Evolutionary conservation across 768 basidiomycete species (phyloP).

Genomic region (Pleurotus giganteus): DNA sequence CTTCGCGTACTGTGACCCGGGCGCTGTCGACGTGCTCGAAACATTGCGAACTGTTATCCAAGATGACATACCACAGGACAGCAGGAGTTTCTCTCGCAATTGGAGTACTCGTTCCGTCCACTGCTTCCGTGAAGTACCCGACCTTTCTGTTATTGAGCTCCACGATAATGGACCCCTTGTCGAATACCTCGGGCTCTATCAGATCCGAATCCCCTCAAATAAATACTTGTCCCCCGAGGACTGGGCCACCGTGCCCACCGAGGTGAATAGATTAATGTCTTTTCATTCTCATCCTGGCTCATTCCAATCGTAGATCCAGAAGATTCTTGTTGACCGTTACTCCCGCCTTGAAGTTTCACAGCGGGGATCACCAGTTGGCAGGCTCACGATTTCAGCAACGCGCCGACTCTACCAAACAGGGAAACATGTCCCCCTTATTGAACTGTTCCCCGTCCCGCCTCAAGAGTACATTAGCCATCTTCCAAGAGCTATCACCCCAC

Average conservation of each 20-base stretch:
- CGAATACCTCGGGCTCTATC: neutral
- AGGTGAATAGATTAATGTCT: neutral
- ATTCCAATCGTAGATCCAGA: neutral
- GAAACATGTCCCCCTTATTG: neutral
- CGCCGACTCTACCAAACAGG: neutral
- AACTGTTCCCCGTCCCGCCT: neutral
- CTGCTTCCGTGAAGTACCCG: neutral
- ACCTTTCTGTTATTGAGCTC: neutral
- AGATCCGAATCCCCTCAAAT: neutral
- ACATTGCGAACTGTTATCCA: neutral
- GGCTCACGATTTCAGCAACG: neutral
- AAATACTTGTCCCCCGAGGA: neutral
- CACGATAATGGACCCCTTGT: neutral
- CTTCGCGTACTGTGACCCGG: neutral
- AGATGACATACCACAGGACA: neutral
- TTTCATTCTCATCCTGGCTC: neutral
- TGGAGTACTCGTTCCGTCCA: neutral
- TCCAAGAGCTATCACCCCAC: neutral
- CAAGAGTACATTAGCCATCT: too few species aligned
- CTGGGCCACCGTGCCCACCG: neutral
- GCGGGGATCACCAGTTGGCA: neutral
- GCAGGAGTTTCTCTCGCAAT: too few species aligned
- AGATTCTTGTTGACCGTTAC: neutral
- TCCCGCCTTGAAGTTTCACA: neutral
- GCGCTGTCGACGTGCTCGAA: neutral